Percentiles rank a stretch among this genome's conserved stretches.
These are phyloP conservation scores for Calonectria pseudoturangicola DNA, from an alignment of 2,329 filamentous ascomycete species.

Conservation along the genomic window DNA sequence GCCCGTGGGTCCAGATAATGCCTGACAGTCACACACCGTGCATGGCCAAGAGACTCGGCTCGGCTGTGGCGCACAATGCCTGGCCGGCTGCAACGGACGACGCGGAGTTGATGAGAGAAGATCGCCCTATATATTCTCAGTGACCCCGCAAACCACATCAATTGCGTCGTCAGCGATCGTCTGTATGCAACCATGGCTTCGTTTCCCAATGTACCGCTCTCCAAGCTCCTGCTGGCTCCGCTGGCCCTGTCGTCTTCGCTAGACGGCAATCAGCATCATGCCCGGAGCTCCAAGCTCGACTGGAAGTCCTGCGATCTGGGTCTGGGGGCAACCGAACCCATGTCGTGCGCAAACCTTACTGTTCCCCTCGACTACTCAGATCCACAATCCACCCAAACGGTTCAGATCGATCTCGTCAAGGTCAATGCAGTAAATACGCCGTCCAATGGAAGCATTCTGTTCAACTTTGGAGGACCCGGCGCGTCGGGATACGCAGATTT, in stretches of 20 bases:
- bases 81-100: background rate
- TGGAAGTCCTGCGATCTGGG: conserved; percentile 31
- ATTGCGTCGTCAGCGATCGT: background rate
- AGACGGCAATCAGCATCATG: background rate
- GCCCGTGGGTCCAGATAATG: background rate
- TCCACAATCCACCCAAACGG: conserved; percentile 4
- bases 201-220: background rate
- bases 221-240: conserved; percentile 4
- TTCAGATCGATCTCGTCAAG: conserved; percentile 41
- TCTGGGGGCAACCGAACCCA: conserved; percentile 4
- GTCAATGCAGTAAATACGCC: conserved; percentile 43
- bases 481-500: conserved; percentile 28
- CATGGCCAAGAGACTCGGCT: conserved; percentile 13
- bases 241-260: background rate
- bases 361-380: conserved; percentile 43
- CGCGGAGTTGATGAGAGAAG: conserved; percentile 2
- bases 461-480: conserved; percentile 57
- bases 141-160: background rate
- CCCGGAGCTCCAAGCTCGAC: conserved; percentile 23
- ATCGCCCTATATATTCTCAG: conserved; percentile 7
- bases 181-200: background rate
- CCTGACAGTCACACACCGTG: background rate
- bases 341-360: conserved; percentile 32
- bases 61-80: conserved; percentile 10
- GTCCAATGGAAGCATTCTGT: conserved; percentile 55